A percentile compares a stretch with the other conserved stretches of the same genome.
These are phyloP conservation scores for Brachypodium distachyon DNA, from an alignment of 202 grass and related monocot genomes.

Conservation along the genomic window DNA sequence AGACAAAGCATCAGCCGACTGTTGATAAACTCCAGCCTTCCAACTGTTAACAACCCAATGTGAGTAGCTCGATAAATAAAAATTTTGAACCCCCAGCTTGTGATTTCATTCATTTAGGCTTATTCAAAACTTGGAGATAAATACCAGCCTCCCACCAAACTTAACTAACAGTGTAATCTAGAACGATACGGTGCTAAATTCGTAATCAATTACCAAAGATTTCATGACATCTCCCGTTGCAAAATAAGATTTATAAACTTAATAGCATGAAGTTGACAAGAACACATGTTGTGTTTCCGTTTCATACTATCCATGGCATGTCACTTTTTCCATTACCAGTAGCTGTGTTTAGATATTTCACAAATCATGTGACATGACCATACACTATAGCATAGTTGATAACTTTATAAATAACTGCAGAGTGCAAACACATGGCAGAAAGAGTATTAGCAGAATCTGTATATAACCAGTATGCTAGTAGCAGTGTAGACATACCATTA, in stretches of 20 bases:
- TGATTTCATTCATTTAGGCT: not conserved
- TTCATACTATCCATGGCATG: conserved; percentile 15
- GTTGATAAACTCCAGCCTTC: not conserved
- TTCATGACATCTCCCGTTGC: not conserved
- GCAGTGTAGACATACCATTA: conserved; percentile 73
- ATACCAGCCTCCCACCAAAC: not conserved
- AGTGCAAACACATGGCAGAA: conserved; percentile 2
- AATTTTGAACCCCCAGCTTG: not conserved
- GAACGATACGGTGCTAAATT: not conserved
- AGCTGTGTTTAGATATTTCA: conserved; percentile 7
- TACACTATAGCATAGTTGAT: not conserved
- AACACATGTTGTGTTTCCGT: not conserved
- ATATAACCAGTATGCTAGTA: conserved; percentile 8
- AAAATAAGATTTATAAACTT: not conserved
- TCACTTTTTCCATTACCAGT: not conserved
- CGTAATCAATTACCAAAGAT: not conserved
- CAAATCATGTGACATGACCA: not conserved
- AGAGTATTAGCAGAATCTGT: conserved; percentile 20
- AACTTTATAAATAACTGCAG: conserved; percentile 1
- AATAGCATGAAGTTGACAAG: conserved; percentile 11
- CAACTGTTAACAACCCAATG: not conserved
- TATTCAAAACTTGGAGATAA: not conserved
- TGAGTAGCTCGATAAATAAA: not conserved
- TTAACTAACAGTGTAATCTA: not conserved
- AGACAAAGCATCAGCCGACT: not conserved